phyloP scores from a whole-genome alignment of 108 stramenopile genomes.

The Cyclostephanos tholiformis region DNA sequence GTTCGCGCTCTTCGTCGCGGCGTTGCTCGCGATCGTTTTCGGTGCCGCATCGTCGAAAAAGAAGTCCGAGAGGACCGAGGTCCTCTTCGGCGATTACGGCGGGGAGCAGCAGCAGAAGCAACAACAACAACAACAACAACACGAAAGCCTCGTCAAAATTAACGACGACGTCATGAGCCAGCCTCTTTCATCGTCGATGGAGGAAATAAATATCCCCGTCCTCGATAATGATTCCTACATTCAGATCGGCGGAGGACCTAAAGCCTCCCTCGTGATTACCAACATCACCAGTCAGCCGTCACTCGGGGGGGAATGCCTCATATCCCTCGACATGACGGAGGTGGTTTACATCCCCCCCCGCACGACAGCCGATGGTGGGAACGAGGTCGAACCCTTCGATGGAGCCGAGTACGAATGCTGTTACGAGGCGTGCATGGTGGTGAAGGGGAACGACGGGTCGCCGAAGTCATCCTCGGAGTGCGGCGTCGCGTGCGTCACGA shows the following conservation, averaged over 20 bases:
- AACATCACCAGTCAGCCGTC: neutral
- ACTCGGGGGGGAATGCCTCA: neutral
- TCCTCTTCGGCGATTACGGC: no score
- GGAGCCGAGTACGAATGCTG: neutral
- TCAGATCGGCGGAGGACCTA: neutral
- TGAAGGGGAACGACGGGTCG: neutral
- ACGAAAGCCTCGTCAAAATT: no score
- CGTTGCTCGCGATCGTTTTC: no score
- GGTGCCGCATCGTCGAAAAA: no score
- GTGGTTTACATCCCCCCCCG: neutral
- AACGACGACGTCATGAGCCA: no score
- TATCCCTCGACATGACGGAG: neutral
- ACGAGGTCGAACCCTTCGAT: neutral
- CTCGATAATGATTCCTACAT: neutral
- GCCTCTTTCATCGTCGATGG: no score
- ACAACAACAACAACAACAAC: no score
- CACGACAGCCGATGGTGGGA: neutral
- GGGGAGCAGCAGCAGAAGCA: no score
- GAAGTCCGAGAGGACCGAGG: no score
- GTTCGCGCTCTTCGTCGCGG: no score
- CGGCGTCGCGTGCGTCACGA: neutral
- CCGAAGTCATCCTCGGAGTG: neutral
- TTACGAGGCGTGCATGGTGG: slow-evolving; percentile 1
- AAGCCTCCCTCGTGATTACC: neutral
- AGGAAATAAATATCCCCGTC: neutral